Evolutionary conservation across 2,329 filamentous ascomycete genomes (phyloP).

Genomic region (Hypoxylon sp.): DNA sequence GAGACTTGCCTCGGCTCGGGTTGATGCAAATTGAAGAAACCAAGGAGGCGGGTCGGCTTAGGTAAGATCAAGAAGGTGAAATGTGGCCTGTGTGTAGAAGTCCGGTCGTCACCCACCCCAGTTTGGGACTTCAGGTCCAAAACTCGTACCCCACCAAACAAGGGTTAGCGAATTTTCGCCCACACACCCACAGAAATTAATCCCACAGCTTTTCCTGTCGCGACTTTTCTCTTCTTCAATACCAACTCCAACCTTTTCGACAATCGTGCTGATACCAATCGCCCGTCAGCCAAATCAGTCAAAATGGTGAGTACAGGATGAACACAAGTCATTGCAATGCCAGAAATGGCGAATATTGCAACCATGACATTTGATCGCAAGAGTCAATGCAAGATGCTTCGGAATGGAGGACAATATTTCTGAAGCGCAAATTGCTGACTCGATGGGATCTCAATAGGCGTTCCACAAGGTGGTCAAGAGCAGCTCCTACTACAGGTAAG

Average conservation of each 20-base stretch:
- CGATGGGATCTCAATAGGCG: slow-evolving; percentile 76
- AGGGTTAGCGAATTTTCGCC: slow-evolving; percentile 56
- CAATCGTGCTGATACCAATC: slow-evolving; percentile 48
- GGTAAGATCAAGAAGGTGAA: not conserved
- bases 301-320: slow-evolving; percentile 76
- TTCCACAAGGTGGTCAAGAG: slow-evolving; percentile 98
- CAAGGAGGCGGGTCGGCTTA: slow-evolving; percentile 4
- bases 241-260: slow-evolving; percentile 38
- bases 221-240: slow-evolving; percentile 35
- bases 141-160: slow-evolving; percentile 55
- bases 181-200: slow-evolving; percentile 56
- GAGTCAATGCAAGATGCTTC: slow-evolving; percentile 99
- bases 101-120: slow-evolving; percentile 50
- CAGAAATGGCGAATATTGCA: slow-evolving; percentile 52
- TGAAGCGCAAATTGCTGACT: slow-evolving; percentile 99
- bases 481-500: slow-evolving; percentile 98
- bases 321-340: slow-evolving; percentile 52
- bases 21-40: slow-evolving; percentile 18
- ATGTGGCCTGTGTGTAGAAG: slow-evolving; percentile 40
- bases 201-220: slow-evolving; percentile 47
- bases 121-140: slow-evolving; percentile 8
- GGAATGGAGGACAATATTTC: slow-evolving; percentile 72
- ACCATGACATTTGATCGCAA: slow-evolving; percentile 54
- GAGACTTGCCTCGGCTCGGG: slow-evolving; percentile 31
- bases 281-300: slow-evolving; percentile 67